Percentiles rank a stretch among this genome's conserved stretches.
phyloP scores from a whole-genome alignment of 108 stramenopile species.

The Poteriospumella lacustris region DNA sequence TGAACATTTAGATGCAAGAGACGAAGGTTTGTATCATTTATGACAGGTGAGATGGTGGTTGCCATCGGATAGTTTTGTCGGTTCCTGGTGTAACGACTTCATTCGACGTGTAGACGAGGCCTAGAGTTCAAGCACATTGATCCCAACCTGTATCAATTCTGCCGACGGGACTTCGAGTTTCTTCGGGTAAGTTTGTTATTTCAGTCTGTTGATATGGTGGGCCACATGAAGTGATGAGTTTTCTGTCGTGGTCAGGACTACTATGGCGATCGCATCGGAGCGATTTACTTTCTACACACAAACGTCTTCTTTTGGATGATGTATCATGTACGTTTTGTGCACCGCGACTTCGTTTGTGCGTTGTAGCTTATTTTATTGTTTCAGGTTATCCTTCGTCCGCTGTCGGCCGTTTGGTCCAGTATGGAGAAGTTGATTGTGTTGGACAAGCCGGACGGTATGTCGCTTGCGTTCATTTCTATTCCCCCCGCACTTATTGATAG shows the following conservation, averaged over 20 bases:
- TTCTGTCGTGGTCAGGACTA: background rate
- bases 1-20: background rate
- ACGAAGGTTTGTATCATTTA: slow-evolving; percentile 9
- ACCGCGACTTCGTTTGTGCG: background rate
- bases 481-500: too few species aligned
- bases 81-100: background rate
- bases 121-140: slow-evolving; percentile 11
- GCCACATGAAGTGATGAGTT: too few species aligned
- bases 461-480: too few species aligned
- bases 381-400: background rate
- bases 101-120: background rate
- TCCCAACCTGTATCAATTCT: slow-evolving; percentile 1
- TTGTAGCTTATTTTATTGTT: background rate
- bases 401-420: background rate
- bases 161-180: background rate
- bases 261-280: slow-evolving; percentile 13
- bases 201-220: too few species aligned
- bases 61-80: background rate
- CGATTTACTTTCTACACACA: background rate
- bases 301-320: background rate
- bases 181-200: too few species aligned
- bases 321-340: too few species aligned
- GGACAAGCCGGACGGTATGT: background rate
- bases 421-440: background rate
- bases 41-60: background rate